Base-by-base conservation (phyloP, 2,329 filamentous ascomycete species). In the Beauveria rudraprayagi region DNA sequence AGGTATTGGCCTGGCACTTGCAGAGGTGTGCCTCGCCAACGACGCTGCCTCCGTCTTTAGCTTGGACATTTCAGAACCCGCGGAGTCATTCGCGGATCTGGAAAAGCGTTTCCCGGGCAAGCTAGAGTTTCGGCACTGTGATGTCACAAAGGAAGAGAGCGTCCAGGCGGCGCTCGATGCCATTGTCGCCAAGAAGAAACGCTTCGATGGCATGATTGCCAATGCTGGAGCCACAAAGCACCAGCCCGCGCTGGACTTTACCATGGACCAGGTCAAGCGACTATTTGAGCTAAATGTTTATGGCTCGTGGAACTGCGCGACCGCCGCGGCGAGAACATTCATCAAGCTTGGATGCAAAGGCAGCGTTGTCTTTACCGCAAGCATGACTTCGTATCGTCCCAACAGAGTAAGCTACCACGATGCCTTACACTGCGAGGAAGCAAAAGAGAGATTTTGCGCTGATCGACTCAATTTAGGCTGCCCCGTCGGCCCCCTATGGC, bases 211-310 rank as follows among this genome's bases (percentile, higher is more conserved):
- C 61, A 78, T 83, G 70, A 77, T 81, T 5, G 75, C 73, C 22
- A 81, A 82, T 62, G 79, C 79, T 0, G 78, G 79, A 14, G 69
- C 76, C 4, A 82, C 78, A 6, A 78, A 80, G 65, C 79, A 82
- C 64, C 80, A 81, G 66, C 66, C 78, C 5, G 77, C 78, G 1
- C 69, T 80, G 5, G 71, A 78, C 28, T 80, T 80, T 63, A 61
- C 64, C 16, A 55, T 64, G 44, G 66, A 67, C 14, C 63, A 68
- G 61, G 62, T 67, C 11, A 62, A 66, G 57, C 72, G 58, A 75
- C 77, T 14, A 66, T 80, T 22, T 66, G 71, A 73, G 61, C 73
- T 83, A 48, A 82, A 82, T 65, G 75, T 79, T 19, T 76, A 72
- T 54, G 77, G 77, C 19, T 70, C 76, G 19, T 79, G 74, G 69